phyloP scores from a whole-genome alignment of 495 filamentous ascomycete species.

The Hypomontagnella monticulosa region DNA sequence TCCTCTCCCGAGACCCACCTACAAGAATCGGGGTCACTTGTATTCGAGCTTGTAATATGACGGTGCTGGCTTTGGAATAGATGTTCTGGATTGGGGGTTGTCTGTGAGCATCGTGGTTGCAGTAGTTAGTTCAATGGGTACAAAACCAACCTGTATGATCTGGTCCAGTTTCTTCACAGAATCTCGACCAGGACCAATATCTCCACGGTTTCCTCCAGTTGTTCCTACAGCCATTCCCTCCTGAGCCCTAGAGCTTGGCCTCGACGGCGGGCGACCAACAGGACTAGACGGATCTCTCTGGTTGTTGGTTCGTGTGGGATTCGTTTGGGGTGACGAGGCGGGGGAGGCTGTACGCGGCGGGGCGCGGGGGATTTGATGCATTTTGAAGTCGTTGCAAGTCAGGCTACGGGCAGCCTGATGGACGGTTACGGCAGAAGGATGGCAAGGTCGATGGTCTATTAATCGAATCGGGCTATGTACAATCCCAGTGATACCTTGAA shows the following conservation, averaged over 20 bases:
- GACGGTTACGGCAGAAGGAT: background rate
- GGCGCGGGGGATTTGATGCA: slow-evolving; percentile 87
- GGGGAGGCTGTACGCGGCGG: slow-evolving; percentile 71
- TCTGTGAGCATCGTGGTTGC: slow-evolving; percentile 6
- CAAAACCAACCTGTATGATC: slow-evolving; percentile 79
- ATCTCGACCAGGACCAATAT: slow-evolving; percentile 64
- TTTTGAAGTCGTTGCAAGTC: slow-evolving; percentile 47
- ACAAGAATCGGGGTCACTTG: slow-evolving; percentile 69
- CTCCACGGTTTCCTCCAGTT: slow-evolving; percentile 56
- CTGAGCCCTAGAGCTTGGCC: slow-evolving; percentile 48
- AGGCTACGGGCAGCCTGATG: slow-evolving; percentile 21
- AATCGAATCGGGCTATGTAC: slow-evolving; percentile 22
- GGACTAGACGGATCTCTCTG: slow-evolving; percentile 67
- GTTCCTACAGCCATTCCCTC: slow-evolving; percentile 52
- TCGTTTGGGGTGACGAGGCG: slow-evolving; percentile 71
- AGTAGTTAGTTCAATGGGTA: background rate
- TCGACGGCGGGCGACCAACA: slow-evolving; percentile 47
- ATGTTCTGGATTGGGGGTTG: slow-evolving; percentile 72
- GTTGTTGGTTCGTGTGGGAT: slow-evolving; percentile 75
- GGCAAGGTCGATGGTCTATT: slow-evolving; percentile 9
- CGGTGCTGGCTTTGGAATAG: slow-evolving; percentile 85
- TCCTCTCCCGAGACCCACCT: slow-evolving; percentile 62
- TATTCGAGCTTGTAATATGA: slow-evolving; percentile 83
- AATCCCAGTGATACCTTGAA: slow-evolving; percentile 23
- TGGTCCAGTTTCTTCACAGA: slow-evolving; percentile 82